Evolutionary conservation across 108 stramenopile species (phyloP).

Genomic region (Cyclotella cryptica): DNA sequence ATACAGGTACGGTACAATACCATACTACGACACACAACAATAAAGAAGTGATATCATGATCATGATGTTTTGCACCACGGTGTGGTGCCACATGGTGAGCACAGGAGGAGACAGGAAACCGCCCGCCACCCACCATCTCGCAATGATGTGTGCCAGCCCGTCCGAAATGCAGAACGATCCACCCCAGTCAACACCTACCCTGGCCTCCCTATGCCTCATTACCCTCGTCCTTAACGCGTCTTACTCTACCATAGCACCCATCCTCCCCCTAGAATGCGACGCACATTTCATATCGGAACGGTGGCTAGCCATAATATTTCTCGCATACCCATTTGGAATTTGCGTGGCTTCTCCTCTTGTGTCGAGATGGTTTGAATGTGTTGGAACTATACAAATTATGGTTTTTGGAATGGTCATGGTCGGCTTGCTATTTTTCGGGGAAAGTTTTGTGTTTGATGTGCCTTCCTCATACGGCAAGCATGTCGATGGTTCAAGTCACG

Average conservation of each 20-base stretch:
- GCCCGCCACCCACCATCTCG: no score
- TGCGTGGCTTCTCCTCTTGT: conserved; percentile 23
- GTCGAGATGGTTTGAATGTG: conserved; percentile 28
- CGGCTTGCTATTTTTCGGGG: conserved; percentile 30
- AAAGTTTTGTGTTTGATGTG: conserved; percentile 33
- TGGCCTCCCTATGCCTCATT: conserved; percentile 35
- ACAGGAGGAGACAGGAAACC: no score
- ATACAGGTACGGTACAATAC: no score
- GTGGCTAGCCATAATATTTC: conserved; percentile 43
- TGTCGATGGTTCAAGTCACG: not conserved
- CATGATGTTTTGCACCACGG: no score
- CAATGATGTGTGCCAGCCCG: no score
- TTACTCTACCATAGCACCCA: conserved; percentile 45
- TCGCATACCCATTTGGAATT: conserved; percentile 40
- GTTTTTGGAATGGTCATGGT: conserved; percentile 29
- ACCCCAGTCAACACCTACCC: not conserved
- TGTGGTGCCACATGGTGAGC: no score
- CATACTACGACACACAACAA: no score
- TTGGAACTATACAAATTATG: conserved; percentile 35
- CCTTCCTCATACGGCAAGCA: not conserved
- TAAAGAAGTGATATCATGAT: no score
- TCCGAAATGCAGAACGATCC: not conserved
- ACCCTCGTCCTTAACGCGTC: conserved; percentile 35
- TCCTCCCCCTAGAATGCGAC: conserved; percentile 45
- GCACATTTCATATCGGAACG: conserved; percentile 15